Base-by-base conservation (phyloP, 257 asterid species). In the Solanum ossicruentum region DNA sequence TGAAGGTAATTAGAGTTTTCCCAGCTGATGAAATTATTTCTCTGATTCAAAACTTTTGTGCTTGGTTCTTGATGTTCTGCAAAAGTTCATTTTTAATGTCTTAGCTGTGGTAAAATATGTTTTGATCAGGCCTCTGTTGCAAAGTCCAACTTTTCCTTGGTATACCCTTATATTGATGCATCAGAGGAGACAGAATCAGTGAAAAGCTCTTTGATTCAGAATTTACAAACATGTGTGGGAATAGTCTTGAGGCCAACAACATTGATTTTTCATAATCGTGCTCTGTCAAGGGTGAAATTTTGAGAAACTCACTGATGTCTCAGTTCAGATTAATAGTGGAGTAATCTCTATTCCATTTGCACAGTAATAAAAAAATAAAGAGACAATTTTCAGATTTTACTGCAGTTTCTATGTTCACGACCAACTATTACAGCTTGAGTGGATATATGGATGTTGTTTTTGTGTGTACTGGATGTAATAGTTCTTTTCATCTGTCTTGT, bases 141-240 rank as follows among this genome's bases (percentile, higher is more conserved):
- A 83, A 93, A 90, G 90, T 91, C 99, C 90, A 95, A 88, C 87
- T 92, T 87, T 88, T 97, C 99, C 58, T 65, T 95, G 85, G 98
- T 95, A 67, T 97, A 91, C 86, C 99, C 99, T 12, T 97, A 93
- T 73, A 86, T 95, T 49, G 90, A 92, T 87, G 89, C 95, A 69
- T 92, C 93, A 28, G 94, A 92, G 84, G 95, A 90, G 84, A 86
- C 89, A 63, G 90, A 84, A 82, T 88, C 98, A 17, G 85, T 94
- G 70, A 98, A 93, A 80, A 91, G 85, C 88, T 92, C 93, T 72
- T 85, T 95, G 90, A 87, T 97, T 90, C 97, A 88, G 97, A 92
- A 87, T 91, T 97, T 87, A 88, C 92, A 57, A 91, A 90, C 81
- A 79, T 90, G 60, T 95, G 99, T 87, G 94, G 92, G 88, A 89